Conservation (phyloP, 106 monocot species). For the Alisma plantagoaquatica region DNA sequence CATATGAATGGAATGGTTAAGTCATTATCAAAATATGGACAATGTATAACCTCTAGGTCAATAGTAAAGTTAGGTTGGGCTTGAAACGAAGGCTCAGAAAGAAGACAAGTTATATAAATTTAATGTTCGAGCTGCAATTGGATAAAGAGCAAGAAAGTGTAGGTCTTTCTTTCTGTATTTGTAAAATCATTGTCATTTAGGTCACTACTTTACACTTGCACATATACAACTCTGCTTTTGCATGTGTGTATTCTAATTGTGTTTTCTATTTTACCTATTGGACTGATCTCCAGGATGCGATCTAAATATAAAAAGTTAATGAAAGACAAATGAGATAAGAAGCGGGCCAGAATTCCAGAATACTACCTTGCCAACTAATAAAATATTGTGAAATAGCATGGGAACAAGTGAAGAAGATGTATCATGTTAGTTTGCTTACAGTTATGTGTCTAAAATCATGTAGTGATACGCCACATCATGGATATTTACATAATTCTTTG, state of each 20-base stretch:
- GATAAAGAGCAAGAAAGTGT: conserved; percentile 15
- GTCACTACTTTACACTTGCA: not conserved
- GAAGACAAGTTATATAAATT: conserved; percentile 13
- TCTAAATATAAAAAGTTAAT: conserved; percentile 19
- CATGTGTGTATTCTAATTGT: not conserved
- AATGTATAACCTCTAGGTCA: too few species aligned
- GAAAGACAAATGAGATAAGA: conserved; percentile 5
- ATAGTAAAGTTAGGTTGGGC: conserved; percentile 2
- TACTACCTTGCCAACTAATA: conserved; percentile 16
- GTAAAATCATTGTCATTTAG: not conserved
- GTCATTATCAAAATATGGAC: too few species aligned
- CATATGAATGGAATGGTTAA: too few species aligned
- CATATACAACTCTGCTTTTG: too few species aligned
- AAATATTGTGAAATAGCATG: conserved; percentile 10
- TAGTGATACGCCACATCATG: too few species aligned
- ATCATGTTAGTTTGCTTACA: conserved; percentile 4
- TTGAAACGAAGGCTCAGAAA: conserved; percentile 15
- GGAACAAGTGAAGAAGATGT: conserved; percentile 17
- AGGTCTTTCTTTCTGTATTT: conserved; percentile 11
- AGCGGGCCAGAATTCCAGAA: conserved; percentile 7
- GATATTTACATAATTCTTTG: too few species aligned
- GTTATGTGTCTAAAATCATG: not conserved
- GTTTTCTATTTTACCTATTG: not conserved
- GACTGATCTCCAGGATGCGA: conserved; percentile 4
- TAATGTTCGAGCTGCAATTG: conserved; percentile 16